Base-by-base conservation (phyloP, 352 stramenopile genomes). In the Ophiocytium majus region DNA sequence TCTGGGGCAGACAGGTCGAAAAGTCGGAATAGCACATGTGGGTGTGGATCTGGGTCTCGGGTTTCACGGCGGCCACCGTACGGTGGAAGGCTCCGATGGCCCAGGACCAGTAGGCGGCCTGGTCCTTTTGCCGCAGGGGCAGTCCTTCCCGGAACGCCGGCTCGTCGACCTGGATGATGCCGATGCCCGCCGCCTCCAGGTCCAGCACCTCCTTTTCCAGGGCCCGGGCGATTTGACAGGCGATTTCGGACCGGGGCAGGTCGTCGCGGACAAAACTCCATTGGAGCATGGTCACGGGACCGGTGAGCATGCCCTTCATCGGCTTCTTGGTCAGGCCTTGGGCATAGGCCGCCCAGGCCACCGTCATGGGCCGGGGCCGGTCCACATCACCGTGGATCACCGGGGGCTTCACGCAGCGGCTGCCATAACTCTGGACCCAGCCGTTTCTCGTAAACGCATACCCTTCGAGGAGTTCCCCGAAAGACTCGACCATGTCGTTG, bases 1-100 rank as follows among this genome's bases (percentile, higher is more conserved):
- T 96, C 34, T 93, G 92, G 83, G 94, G 90, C 93, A 97, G 97
- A 89, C 93, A 96, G 91, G 96, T 93, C 9, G 92, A 86, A 86
- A 97, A 96, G 89, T 97, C 94, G 89, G 93, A 96, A 92, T 97
- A 97, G 92, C 93, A 96, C 93, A 97, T 96, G 93, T 97, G 94
- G 63, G 93, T 97, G 91, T 97, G 94, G 87, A 97, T 96, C 79
- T 94, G 94, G 17, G 93, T 97, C n/a, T 80, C n/a, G 23, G 32
- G 33, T 35, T 50, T 35, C 1, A 50, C 78, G 17, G 63, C 63
- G 28, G 33, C 33, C 37, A 35, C 33, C 31, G 78, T 35, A 19
- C 49, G 78, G 37, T 31, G 78, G 37, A 75, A 82, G 19, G 92
- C 92, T 43, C 94, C 92, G 32, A 94, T 92, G 10, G 91, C 92